phyloP scores from a whole-genome alignment of 2,329 filamentous ascomycete species.

The Dothiorella sarmentorum region DNA sequence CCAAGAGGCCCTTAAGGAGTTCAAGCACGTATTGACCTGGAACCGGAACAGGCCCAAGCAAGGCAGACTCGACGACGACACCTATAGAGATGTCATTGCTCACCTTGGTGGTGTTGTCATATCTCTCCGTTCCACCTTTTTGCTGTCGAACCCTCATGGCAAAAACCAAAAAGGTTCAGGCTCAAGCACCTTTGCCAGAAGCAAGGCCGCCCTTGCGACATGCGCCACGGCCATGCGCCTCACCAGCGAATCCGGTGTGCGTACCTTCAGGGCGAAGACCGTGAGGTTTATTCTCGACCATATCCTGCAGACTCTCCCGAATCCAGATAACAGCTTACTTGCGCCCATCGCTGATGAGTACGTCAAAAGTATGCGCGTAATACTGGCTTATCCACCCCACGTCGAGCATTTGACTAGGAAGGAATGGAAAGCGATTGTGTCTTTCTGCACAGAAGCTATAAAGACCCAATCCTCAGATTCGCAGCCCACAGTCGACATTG shows the following conservation, averaged over 20 bases:
- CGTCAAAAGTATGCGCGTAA: constrained; percentile 66
- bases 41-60: constrained; percentile 45
- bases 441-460: constrained; percentile 69
- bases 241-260: constrained; percentile 65
- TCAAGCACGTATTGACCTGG: constrained; percentile 55
- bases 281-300: constrained; percentile 77
- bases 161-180: background rate
- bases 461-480: constrained; percentile 26
- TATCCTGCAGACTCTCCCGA: constrained; percentile 70
- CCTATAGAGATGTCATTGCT: constrained; percentile 79
- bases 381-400: constrained; percentile 72
- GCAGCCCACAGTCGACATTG: constrained; percentile 27
- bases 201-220: constrained; percentile 56
- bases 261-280: constrained; percentile 70
- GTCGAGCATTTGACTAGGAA: constrained; percentile 71
- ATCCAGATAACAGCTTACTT: constrained; percentile 60
- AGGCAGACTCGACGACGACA: constrained; percentile 63
- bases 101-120: background rate
- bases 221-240: constrained; percentile 70
- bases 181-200: constrained; percentile 21
- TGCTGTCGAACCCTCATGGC: background rate
- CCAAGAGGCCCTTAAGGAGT: constrained; percentile 50
- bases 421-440: constrained; percentile 65
- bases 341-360: constrained; percentile 73
- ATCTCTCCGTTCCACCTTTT: background rate